Percentiles rank a stretch among this genome's conserved stretches.
Conservation (phyloP, 495 filamentous ascomycete species). For the Trichoderma asperelloides region DNA sequence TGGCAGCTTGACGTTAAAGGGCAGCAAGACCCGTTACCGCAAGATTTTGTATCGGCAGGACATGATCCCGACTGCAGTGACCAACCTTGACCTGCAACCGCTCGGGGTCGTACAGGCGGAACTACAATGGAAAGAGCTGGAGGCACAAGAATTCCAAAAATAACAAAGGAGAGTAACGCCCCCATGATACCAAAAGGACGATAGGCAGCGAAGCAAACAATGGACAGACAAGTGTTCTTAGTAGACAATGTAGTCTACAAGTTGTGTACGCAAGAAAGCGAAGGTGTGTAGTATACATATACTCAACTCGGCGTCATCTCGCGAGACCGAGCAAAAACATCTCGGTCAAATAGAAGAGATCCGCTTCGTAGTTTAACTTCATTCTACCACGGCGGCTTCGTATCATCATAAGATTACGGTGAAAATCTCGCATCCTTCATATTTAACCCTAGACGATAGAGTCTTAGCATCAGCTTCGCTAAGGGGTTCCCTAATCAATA, state of each 20-base stretch:
- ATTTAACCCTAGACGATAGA: not conserved
- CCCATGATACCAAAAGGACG: not conserved
- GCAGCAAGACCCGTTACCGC: slow-evolving; percentile 1
- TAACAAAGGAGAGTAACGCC: not conserved
- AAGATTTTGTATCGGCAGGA: not conserved
- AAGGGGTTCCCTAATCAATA: not conserved
- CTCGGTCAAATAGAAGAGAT: not conserved
- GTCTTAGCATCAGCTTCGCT: not conserved
- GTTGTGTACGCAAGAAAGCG: too few species aligned
- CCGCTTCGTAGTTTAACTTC: not conserved
- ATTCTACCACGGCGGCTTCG: not conserved
- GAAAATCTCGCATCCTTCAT: not conserved
- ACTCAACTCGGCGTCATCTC: not conserved
- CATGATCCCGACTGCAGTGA: not conserved
- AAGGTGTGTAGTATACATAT: too few species aligned
- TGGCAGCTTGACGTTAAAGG: not conserved
- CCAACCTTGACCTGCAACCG: not conserved
- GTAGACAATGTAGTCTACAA: too few species aligned
- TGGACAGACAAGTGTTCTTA: too few species aligned
- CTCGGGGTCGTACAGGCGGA: not conserved
- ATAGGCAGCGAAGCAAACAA: not conserved
- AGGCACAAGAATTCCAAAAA: not conserved
- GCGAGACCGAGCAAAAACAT: not conserved
- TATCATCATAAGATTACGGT: not conserved
- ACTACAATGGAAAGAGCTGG: not conserved